Conservation (phyloP, 2,329 filamentous ascomycete genomes). For the Colletotrichum coccodes region DNA sequence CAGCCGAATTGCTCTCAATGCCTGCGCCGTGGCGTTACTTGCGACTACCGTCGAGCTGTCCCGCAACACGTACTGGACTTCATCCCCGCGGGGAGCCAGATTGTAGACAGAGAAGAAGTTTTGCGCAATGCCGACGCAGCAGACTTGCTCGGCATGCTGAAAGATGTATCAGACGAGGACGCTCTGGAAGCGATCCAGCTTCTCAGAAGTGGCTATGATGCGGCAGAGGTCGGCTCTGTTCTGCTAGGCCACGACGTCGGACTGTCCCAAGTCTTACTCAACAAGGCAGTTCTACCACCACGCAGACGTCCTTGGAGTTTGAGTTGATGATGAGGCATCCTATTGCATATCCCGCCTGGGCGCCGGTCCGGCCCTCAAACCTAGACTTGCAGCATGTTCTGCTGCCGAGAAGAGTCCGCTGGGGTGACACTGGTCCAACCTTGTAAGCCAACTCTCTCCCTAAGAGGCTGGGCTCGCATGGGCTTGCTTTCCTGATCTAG, state of each 20-base stretch:
- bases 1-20: not conserved
- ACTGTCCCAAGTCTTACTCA: not conserved
- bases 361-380: not conserved
- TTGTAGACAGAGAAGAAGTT: not conserved
- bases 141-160: not conserved
- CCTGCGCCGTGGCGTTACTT: not conserved
- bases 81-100: not conserved
- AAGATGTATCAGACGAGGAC: not conserved
- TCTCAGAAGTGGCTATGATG: not conserved
- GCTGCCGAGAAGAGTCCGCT: not conserved
- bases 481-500: too few species aligned
- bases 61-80: not conserved
- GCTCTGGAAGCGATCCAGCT: not conserved
- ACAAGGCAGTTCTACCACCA: not conserved
- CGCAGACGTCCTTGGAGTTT: not conserved
- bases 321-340: not conserved
- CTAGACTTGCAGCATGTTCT: not conserved
- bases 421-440: not conserved
- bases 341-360: not conserved
- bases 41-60: not conserved
- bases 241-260: not conserved
- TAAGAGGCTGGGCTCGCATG: too few species aligned
- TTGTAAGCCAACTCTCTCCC: not conserved
- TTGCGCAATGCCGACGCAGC: not conserved
- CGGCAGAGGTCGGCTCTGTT: not conserved